Evolutionary conservation across 371 early-diverging fungal species (phyloP).

Genomic region (Mortierella sp.): DNA sequence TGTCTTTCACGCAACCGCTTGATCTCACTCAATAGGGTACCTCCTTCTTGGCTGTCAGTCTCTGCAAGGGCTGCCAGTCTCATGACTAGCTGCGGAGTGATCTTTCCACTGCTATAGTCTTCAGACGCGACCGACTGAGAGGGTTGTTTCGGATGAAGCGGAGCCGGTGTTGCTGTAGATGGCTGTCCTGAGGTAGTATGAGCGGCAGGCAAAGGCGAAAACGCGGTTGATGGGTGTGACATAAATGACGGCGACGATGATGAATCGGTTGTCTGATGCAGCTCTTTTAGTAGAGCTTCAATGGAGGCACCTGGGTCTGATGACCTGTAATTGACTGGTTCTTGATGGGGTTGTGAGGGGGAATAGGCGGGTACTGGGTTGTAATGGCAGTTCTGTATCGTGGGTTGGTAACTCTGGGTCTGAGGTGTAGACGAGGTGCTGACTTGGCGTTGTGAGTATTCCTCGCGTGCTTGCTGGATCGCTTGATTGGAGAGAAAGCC

Average conservation of each 20-base stretch:
- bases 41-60: conserved; percentile 27
- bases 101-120: conserved; percentile 39
- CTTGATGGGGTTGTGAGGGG: background rate
- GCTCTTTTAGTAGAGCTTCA: conserved; percentile 16
- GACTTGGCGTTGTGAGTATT: conserved; percentile 20
- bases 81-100: conserved; percentile 43
- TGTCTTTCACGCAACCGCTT: conserved; percentile 23
- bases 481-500: conserved; percentile 41
- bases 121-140: background rate
- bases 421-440: background rate
- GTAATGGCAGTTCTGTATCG: background rate
- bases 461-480: conserved; percentile 37
- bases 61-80: conserved; percentile 35
- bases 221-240: background rate
- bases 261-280: conserved; percentile 11
- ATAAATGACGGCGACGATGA: background rate
- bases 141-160: background rate
- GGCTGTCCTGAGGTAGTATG: background rate
- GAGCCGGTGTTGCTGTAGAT: background rate
- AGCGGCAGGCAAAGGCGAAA: too few species aligned
- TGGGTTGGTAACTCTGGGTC: conserved; percentile 8
- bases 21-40: conserved; percentile 23
- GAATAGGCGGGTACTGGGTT: background rate
- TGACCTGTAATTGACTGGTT: background rate
- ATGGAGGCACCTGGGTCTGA: conserved; percentile 9